Conservation (phyloP, 306 rosid genomes). For the Luffa acutangula region DNA sequence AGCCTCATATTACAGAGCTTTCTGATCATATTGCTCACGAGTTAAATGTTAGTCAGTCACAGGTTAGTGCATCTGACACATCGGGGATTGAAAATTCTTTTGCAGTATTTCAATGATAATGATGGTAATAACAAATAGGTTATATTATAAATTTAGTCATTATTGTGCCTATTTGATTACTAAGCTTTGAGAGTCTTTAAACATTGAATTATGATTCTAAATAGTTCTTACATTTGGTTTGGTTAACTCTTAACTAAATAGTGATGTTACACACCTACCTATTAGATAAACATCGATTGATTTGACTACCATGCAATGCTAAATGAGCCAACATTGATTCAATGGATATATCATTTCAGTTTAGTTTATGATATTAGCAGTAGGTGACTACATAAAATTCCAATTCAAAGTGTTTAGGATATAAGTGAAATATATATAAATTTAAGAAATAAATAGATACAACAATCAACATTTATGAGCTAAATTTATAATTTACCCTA, state of each 20-base stretch:
- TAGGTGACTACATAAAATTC: background rate
- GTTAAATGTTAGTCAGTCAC: conserved; percentile 56
- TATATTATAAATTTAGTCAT: background rate
- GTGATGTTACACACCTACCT: background rate
- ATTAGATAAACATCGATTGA: background rate
- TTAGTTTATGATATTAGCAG: background rate
- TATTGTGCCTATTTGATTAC: background rate
- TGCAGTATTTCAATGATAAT: background rate
- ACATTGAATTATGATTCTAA: background rate
- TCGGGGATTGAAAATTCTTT: background rate
- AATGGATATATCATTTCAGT: background rate
- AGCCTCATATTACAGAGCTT: conserved; percentile 55
- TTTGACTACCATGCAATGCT: background rate
- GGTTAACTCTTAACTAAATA: background rate
- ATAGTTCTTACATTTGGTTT: background rate
- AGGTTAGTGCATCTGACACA: conserved; percentile 41
- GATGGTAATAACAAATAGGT: background rate
- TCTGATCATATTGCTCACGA: conserved; percentile 57
- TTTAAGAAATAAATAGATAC: background rate
- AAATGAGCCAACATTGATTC: background rate
- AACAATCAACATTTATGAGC: background rate
- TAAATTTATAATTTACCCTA: background rate
- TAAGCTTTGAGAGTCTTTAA: background rate
- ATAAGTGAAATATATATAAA: background rate
- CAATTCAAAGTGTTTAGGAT: background rate